Evolutionary conservation across 1,284 basidiomycete species (phyloP).

Genomic region (Ganoderma sinense): DNA sequence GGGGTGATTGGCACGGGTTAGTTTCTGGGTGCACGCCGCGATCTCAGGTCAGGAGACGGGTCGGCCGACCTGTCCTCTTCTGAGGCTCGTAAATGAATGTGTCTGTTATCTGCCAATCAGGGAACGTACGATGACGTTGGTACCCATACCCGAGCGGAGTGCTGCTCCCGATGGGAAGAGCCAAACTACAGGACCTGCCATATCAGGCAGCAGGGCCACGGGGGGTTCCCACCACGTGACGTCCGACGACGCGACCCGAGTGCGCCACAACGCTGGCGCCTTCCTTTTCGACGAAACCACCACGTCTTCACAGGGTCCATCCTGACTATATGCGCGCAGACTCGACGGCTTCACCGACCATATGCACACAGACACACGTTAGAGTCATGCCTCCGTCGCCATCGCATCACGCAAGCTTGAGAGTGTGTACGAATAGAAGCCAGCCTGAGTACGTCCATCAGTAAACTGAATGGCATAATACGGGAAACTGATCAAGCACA

Average conservation of each 20-base stretch:
- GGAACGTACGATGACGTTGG: background rate
- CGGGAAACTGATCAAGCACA: background rate
- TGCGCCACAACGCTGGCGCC: background rate
- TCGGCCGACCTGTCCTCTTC: background rate
- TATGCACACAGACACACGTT: background rate
- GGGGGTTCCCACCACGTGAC: conserved; percentile 3
- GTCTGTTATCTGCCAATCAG: conserved; percentile 1
- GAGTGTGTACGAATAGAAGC: background rate
- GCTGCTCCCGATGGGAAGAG: conserved; percentile 3
- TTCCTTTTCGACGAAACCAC: background rate
- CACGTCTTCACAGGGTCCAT: background rate
- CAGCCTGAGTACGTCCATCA: background rate
- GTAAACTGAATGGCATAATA: background rate
- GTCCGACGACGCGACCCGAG: background rate
- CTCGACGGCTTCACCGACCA: background rate
- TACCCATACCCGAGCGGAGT: conserved; percentile 1
- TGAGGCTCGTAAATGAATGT: background rate
- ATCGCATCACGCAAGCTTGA: background rate
- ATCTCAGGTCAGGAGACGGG: background rate
- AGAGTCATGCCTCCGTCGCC: background rate
- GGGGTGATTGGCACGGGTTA: background rate
- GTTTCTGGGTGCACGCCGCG: background rate
- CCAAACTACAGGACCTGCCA: conserved; percentile 6
- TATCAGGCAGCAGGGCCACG: background rate
- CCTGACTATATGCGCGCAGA: background rate